phyloP scores from a whole-genome alignment of 352 stramenopile genomes.

The Globisporangium alternatum region DNA sequence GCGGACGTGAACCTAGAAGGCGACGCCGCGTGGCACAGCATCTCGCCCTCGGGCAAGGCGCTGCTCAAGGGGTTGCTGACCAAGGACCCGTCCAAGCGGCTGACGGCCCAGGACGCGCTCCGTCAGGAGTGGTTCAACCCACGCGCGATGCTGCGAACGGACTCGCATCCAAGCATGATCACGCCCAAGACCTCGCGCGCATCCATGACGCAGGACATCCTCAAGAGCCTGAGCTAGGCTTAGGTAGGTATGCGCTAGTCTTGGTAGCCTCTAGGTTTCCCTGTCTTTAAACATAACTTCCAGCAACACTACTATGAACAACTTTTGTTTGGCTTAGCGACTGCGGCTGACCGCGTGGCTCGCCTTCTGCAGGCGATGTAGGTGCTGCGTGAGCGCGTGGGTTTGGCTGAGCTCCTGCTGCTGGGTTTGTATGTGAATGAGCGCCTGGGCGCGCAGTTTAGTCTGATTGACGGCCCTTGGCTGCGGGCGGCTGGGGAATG shows the following conservation, averaged over 20 bases:
- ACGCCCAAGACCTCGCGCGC: constrained; percentile 19
- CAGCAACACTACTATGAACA: constrained; percentile 1
- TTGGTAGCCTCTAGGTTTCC: constrained; percentile 20
- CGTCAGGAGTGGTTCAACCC: constrained; percentile 78
- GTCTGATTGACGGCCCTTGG: constrained; percentile 19
- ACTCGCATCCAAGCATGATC: constrained; percentile 14
- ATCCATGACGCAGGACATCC: constrained; percentile 27
- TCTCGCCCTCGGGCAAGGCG: constrained; percentile 56
- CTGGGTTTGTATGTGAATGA: constrained; percentile 21
- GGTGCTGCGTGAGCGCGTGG: constrained; percentile 23
- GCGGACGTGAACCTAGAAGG: constrained; percentile 80
- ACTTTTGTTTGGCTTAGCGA: constrained; percentile 22
- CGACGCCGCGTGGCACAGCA: constrained; percentile 47
- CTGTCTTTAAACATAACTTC: constrained; percentile 12
- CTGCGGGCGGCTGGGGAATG: background rate
- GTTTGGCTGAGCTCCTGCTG: constrained; percentile 8
- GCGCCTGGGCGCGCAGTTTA: constrained; percentile 21
- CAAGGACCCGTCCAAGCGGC: constrained; percentile 73
- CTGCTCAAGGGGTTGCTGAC: constrained; percentile 81
- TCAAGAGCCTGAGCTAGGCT: constrained; percentile 12
- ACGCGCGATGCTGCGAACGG: constrained; percentile 10
- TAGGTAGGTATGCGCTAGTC: constrained; percentile 9
- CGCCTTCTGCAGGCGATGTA: constrained; percentile 21
- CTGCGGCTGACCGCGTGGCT: constrained; percentile 20
- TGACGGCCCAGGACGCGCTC: constrained; percentile 81